Evolutionary conservation across 2,329 filamentous ascomycete species (phyloP), one percentile per base, ranked within the genome.

Genomic region (Hymenotorrendiella dingleyae): DNA sequence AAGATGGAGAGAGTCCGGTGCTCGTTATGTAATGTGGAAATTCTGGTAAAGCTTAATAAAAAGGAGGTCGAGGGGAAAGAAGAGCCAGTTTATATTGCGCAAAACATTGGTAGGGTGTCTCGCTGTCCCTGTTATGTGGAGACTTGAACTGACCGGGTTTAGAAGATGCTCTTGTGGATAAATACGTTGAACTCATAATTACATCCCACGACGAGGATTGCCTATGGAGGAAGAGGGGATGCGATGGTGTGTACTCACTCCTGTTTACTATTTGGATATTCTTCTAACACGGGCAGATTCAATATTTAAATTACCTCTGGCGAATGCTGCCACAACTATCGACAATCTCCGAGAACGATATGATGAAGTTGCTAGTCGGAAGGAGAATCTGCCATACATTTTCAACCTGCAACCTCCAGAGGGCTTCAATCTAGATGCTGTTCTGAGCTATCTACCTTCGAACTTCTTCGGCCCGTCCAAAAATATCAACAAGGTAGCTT

Each of bases 191-290:
- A 38, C 69, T 91, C 46, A 82, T 96, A 40, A 67, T 85, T 11
- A 73, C 78, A 19, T 84, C 82, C 2, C 91, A 98, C 61, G 75
- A 81, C 21, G 82, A 88, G 40, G 81, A 80, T 48, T 98, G 91
- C 59, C 71, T 93, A 14, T 98, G 91, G 93, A 78, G 80, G 55
- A 85, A 80, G 61, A 80, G 80, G 46, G 89, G 88, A n/a, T 96
- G 90, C 61, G 89, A 94, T 64, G 81, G 84, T 87, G 69, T 47
- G 68, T 53, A 7, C 4, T 71, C 30, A 63, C 35, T 19, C 27
- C 8, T 10, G 2, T 10, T 10, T 11, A 5, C 22, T 36, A 7
- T 27, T 23, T 36, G 7, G 6, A 40, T 21, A 10, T 20, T 11
- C 17, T 34, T n/a, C 43, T 52, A 44, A 54, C 28, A 8, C 33